phyloP scores from a whole-genome alignment of 805 yeast species.

The Candida glaebosa region DNA sequence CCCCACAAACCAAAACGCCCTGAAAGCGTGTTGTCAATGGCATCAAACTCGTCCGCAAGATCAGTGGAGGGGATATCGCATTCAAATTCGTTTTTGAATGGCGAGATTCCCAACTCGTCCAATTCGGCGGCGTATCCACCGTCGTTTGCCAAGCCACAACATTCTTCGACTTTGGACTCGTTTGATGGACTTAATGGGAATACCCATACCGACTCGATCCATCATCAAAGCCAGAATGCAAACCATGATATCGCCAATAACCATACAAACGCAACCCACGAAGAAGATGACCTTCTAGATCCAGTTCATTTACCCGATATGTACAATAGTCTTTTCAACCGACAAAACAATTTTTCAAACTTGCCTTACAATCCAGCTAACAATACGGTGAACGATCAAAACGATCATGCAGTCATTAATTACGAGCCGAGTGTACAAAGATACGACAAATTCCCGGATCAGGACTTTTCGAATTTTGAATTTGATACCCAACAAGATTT shows the following conservation, averaged over 20 bases:
- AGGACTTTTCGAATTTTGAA: background rate
- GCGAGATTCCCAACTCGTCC: slow-evolving; percentile 9
- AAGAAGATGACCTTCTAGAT: slow-evolving; percentile 2
- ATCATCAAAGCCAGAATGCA: too few species aligned
- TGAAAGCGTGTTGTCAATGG: slow-evolving; percentile 37
- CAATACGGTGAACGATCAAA: background rate
- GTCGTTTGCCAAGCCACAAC: slow-evolving; percentile 5
- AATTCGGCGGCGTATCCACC: slow-evolving; percentile 15
- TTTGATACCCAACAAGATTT: slow-evolving; percentile 6
- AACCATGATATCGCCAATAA: too few species aligned
- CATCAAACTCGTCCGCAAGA: slow-evolving; percentile 32
- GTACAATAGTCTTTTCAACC: background rate
- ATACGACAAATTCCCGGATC: too few species aligned
- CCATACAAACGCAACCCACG: background rate
- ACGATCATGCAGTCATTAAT: too few species aligned
- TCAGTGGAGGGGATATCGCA: slow-evolving; percentile 10
- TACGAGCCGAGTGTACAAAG: too few species aligned
- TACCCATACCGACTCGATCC: background rate
- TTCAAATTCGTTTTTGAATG: slow-evolving; percentile 9
- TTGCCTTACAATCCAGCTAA: background rate
- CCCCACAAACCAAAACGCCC: slow-evolving; percentile 30
- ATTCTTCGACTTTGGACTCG: background rate
- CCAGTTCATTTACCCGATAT: background rate
- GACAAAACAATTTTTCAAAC: background rate
- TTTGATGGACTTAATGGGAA: background rate